A percentile compares a stretch with the other conserved stretches of the same genome.
These are phyloP conservation scores for Onygenales sp. DNA, from an alignment of 2,329 filamentous ascomycete genomes.

Conservation along the genomic window DNA sequence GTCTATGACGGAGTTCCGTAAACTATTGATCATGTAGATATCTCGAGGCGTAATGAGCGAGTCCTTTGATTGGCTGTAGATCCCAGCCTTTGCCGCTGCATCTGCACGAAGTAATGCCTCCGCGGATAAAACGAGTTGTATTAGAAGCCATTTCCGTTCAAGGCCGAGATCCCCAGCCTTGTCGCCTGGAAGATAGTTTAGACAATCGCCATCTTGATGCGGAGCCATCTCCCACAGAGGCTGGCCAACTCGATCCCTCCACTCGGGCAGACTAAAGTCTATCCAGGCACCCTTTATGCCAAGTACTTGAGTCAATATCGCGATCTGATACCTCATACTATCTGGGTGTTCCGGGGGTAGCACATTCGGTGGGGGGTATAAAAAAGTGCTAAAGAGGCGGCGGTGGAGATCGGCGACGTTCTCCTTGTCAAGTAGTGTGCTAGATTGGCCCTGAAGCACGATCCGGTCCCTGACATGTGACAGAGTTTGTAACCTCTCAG, in stretches of 20 bases:
- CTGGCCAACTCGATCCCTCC: constrained; percentile 37
- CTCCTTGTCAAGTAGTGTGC: constrained; percentile 28
- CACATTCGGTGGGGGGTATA: constrained; percentile 26
- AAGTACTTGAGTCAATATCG: constrained; percentile 34
- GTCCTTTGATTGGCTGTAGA: constrained; percentile 31
- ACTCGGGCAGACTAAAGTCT: constrained; percentile 38
- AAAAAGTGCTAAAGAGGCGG: constrained; percentile 27
- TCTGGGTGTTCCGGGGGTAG: constrained; percentile 18
- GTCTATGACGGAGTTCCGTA: constrained; percentile 43
- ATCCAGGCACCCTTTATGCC: constrained; percentile 36
- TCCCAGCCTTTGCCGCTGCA: constrained; percentile 32
- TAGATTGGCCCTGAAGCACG: constrained; percentile 18
- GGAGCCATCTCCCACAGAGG: constrained; percentile 33
- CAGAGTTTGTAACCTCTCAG: constrained; percentile 25
- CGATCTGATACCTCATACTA: constrained; percentile 38
- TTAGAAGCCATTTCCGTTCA: constrained; percentile 44
- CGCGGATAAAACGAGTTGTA: constrained; percentile 46
- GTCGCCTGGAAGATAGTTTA: constrained; percentile 13
- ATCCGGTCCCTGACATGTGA: constrained; percentile 26
- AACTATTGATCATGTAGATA: constrained; percentile 35
- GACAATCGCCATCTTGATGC: constrained; percentile 26
- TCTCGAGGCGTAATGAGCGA: constrained; percentile 34
- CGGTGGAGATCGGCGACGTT: constrained; percentile 23
- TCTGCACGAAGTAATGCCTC: constrained; percentile 47
- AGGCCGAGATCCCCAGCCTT: constrained; percentile 19